Evolutionary conservation across 257 asterid species (phyloP), one percentile per base, ranked within the genome.

Genomic region (Echium plantagineum): DNA sequence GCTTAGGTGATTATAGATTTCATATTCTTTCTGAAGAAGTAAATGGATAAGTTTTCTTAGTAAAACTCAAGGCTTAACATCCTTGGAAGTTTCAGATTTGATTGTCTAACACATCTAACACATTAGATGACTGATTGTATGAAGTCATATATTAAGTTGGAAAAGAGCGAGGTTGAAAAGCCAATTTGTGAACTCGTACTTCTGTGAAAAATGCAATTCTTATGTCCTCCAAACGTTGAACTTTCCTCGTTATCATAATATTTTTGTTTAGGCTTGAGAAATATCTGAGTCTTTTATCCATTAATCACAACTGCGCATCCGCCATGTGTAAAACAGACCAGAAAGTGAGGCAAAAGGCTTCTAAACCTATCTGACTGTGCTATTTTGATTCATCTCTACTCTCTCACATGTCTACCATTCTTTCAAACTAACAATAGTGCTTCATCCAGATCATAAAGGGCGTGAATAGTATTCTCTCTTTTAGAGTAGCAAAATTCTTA

Each of bases 401-500:
- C 16, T 42, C 49, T 13, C 49, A 9, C 49, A 42, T 42, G 49
- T 42, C 49, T 42, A 13, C 49, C 13, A 42, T 42, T 42, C 49
- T 15, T 42, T 42, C 49, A 42, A 42, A 42, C 49, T 15, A 42
- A 42, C 13, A 17, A 42, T 42, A 42, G 49, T 42, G 49, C 49
- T 15, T 56, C 60, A 31, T 56, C 60, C 60, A 21, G 19, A 56
- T 56, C 38, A 22, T n/a, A 24, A 13, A 56, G 60, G 60, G 49
- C 17, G 17, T 42, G 13, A 42, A 42, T 22, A 24, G 13, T 22
- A 21, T 3, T 60, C 26, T 28, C 47, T 60, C 21, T 63, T 57
- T 67, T 60, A 47, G 61, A 19, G 22, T 32, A 16, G 52, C 52
- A 35, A 53, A 67, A 58, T 22, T 31, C 26, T 30, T 66, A 30